A percentile compares a stretch with the other conserved stretches of the same genome.
Conservation (phyloP, 2,329 filamentous ascomycete genomes). For the Neonectria neomacrospora region DNA sequence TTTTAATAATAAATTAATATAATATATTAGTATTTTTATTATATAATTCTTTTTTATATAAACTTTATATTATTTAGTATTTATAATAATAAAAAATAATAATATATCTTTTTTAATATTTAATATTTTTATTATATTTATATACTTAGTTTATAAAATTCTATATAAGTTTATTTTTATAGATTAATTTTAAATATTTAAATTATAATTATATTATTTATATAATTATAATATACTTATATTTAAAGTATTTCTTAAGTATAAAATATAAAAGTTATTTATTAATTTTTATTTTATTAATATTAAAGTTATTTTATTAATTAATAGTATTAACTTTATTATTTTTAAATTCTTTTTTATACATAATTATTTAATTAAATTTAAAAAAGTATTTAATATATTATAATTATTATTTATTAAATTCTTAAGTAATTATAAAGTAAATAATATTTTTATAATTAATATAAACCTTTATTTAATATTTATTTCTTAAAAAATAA, state of each 20-base stretch:
- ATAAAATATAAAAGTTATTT: conserved; percentile 13
- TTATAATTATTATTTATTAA: conserved; percentile 26
- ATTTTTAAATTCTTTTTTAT: conserved; percentile 30
- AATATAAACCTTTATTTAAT: conserved; percentile 35
- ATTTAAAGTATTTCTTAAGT: not conserved
- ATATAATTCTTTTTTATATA: not conserved
- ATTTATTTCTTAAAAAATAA: conserved; percentile 32
- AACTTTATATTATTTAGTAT: not conserved
- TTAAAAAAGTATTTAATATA: conserved; percentile 34
- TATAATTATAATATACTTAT: conserved; percentile 8
- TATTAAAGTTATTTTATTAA: conserved; percentile 13
- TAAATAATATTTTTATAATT: conserved; percentile 40
- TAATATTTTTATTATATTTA: too few species aligned
- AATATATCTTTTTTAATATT: not conserved
- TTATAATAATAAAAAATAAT: not conserved
- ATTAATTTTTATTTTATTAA: conserved; percentile 15
- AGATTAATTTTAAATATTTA: not conserved
- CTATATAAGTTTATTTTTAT: not conserved
- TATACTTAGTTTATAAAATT: not conserved
- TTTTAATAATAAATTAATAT: not conserved
- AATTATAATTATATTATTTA: not conserved
- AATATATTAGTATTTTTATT: not conserved
- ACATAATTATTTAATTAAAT: conserved; percentile 33
- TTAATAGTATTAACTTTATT: conserved; percentile 22
- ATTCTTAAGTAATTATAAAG: conserved; percentile 30